Evolutionary conservation across 192 early-diverging fungal genomes (phyloP).

Genomic region (Podila verticillata): DNA sequence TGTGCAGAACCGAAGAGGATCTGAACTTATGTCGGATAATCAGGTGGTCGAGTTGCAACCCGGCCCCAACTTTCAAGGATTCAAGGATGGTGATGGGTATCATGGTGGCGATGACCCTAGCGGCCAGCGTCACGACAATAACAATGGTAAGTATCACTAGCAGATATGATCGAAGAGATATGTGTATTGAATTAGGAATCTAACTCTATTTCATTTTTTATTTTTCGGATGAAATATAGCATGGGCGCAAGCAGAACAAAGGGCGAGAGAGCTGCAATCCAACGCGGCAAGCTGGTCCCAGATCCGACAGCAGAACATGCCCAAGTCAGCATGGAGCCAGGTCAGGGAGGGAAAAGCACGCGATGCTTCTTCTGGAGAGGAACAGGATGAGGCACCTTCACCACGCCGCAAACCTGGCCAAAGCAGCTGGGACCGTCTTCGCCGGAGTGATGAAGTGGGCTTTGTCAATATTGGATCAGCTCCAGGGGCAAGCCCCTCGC

Average conservation of each 20-base stretch:
- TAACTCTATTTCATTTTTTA: background rate
- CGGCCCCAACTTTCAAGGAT: slow-evolving; percentile 8
- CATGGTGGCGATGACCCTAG: slow-evolving; percentile 36
- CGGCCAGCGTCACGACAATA: background rate
- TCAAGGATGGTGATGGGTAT: slow-evolving; percentile 32
- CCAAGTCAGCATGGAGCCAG: slow-evolving; percentile 35
- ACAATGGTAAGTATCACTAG: slow-evolving; percentile 3
- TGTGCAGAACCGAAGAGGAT: slow-evolving; percentile 10
- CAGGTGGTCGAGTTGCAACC: slow-evolving; percentile 20
- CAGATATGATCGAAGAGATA: too few relatives aligned
- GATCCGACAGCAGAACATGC: slow-evolving; percentile 37
- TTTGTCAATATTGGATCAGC: background rate
- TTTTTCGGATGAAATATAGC: slow-evolving; percentile 4
- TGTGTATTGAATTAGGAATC: background rate
- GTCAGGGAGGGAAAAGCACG: slow-evolving; percentile 11
- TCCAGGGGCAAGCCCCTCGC: background rate
- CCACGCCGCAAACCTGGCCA: background rate
- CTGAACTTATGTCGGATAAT: slow-evolving; percentile 34
- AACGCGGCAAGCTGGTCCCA: slow-evolving; percentile 23
- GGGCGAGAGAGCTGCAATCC: slow-evolving; percentile 23
- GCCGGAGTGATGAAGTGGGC: slow-evolving; percentile 1
- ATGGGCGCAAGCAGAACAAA: slow-evolving; percentile 28
- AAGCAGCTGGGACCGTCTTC: slow-evolving; percentile 26
- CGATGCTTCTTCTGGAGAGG: background rate
- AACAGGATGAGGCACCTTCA: background rate